Evolutionary conservation across 208 protist species (phyloP).

Genomic region (Giardia duodenalis): DNA sequence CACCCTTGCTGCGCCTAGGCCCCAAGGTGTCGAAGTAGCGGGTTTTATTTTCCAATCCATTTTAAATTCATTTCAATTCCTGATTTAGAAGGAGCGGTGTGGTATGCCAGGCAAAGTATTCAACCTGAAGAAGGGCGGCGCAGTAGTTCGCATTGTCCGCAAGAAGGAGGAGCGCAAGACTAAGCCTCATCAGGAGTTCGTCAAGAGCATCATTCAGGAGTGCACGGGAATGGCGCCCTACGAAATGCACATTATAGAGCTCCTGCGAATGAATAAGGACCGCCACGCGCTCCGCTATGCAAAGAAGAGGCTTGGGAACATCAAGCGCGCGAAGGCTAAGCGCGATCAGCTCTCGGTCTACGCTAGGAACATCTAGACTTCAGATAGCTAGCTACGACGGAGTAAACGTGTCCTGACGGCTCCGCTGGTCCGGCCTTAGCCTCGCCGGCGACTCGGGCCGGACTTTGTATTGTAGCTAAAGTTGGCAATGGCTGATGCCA

Average conservation of each 20-base stretch:
- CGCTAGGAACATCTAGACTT: too few relatives aligned
- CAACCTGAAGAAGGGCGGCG: neutral
- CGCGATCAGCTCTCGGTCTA: neutral
- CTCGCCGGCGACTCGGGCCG: too few relatives aligned
- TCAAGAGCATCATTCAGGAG: slow-evolving; percentile 59
- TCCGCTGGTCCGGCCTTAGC: too few relatives aligned
- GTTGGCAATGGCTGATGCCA: too few relatives aligned
- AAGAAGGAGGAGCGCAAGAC: neutral
- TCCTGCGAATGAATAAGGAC: slow-evolving; percentile 60
- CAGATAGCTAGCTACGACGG: too few relatives aligned
- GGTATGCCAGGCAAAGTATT: slow-evolving; percentile 9
- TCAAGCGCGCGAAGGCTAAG: slow-evolving; percentile 22
- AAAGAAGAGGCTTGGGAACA: slow-evolving; percentile 54
- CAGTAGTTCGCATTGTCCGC: neutral
- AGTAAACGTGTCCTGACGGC: too few relatives aligned
- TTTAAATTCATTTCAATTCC: too few relatives aligned
- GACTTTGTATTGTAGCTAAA: too few relatives aligned
- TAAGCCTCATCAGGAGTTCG: slow-evolving; percentile 40
- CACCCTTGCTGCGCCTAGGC: too few relatives aligned
- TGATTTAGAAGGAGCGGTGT: too few relatives aligned
- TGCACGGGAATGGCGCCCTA: slow-evolving; percentile 63
- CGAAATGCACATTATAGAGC: slow-evolving; percentile 61
- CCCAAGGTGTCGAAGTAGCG: too few relatives aligned
- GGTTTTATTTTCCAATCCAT: too few relatives aligned
- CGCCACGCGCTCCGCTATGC: slow-evolving; percentile 61